Conservation (phyloP, 495 filamentous ascomycete genomes). For the Daldinia childiae region DNA sequence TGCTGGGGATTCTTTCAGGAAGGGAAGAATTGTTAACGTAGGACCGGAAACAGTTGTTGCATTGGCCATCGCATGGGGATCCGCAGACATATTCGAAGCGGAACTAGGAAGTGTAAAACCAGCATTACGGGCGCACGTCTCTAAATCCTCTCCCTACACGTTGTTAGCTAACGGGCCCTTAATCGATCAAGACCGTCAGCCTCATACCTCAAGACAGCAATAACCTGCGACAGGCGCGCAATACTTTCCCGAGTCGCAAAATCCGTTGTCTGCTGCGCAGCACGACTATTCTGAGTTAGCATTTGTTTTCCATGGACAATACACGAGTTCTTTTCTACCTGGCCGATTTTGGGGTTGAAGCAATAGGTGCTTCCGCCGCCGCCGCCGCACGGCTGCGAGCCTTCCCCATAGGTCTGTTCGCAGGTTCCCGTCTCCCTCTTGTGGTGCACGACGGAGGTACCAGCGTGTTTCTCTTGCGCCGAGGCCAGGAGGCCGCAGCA, state of each 20-base stretch:
- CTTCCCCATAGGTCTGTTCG: constrained; percentile 50
- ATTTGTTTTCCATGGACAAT: not conserved
- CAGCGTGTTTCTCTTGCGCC: constrained; percentile 24
- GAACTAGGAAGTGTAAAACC: constrained; percentile 46
- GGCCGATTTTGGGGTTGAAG: constrained; percentile 49
- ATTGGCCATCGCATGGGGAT: not conserved
- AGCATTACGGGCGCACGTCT: constrained; percentile 48
- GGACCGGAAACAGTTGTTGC: constrained; percentile 7
- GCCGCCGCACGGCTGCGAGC: constrained; percentile 49
- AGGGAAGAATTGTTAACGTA: constrained; percentile 37
- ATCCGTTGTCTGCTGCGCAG: constrained; percentile 50
- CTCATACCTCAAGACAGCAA: constrained; percentile 54
- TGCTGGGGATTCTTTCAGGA: constrained; percentile 19
- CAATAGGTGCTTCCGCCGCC: constrained; percentile 45
- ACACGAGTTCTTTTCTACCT: constrained; percentile 37
- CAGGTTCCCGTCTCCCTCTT: constrained; percentile 47
- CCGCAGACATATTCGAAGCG: constrained; percentile 7
- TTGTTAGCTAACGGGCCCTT: constrained; percentile 19
- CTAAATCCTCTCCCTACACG: constrained; percentile 50
- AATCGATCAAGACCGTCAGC: not conserved
- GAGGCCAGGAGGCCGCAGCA: constrained; percentile 21
- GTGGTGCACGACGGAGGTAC: constrained; percentile 7
- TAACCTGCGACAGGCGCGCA: constrained; percentile 56
- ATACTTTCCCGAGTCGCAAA: constrained; percentile 49
- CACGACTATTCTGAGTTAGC: constrained; percentile 49